phyloP scores from a whole-genome alignment of 352 stramenopile species.

The Blastocystis sp. region DNA sequence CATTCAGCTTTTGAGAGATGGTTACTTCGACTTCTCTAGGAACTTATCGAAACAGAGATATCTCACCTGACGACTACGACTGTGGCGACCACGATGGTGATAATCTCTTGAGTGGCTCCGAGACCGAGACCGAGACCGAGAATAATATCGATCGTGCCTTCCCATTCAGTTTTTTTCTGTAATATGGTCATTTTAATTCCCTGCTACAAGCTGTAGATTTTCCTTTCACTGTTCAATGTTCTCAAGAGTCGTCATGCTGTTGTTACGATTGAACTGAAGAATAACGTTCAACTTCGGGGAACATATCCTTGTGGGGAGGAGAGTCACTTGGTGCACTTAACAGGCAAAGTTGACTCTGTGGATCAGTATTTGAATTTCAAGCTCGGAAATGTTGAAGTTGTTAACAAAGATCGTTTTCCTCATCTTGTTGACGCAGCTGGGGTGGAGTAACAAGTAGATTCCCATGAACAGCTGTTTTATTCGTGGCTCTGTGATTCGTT shows the following conservation, averaged over 20 bases:
- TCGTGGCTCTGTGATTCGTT: conserved; percentile 90
- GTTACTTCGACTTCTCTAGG: background rate
- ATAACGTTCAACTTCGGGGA: conserved; percentile 78
- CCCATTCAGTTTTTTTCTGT: background rate
- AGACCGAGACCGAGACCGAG: conserved; percentile 7
- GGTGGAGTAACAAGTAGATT: conserved; percentile 69
- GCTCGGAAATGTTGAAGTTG: conserved; percentile 86
- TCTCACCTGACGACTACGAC: background rate
- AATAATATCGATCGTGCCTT: background rate
- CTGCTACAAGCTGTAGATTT: conserved; percentile 1
- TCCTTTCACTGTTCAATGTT: conserved; percentile 51
- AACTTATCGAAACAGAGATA: background rate
- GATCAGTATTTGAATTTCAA: conserved; percentile 99
- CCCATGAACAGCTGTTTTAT: conserved; percentile 97
- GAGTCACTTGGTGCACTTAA: conserved; percentile 71
- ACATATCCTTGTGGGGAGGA: conserved; percentile 37
- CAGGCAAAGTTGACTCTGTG: conserved; percentile 89
- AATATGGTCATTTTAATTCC: background rate
- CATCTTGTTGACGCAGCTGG: conserved; percentile 76
- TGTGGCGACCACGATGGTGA: background rate
- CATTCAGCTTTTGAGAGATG: background rate
- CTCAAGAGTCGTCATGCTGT: conserved; percentile 8
- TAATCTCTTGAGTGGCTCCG: background rate
- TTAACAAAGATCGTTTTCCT: conserved; percentile 89
- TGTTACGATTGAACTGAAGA: conserved; percentile 96